phyloP scores from a whole-genome alignment of 768 basidiomycete species.

The Lactifluus pinguis region DNA sequence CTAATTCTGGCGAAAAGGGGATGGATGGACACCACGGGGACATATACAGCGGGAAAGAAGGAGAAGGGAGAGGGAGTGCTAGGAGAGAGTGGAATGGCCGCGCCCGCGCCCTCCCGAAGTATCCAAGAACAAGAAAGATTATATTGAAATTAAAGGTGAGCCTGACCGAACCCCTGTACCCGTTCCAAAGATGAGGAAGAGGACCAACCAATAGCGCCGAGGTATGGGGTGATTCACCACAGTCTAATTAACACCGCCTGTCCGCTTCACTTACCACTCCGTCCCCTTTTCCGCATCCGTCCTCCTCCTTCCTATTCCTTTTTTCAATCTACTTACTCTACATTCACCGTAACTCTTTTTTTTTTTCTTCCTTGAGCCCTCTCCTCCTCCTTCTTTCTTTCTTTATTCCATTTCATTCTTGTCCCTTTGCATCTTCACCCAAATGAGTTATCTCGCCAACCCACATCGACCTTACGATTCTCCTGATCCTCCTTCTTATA shows the following conservation, averaged over 20 bases:
- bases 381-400: slow-evolving; percentile 9
- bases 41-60: background rate
- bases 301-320: background rate
- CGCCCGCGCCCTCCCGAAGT: slow-evolving; percentile 2
- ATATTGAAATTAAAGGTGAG: slow-evolving; percentile 16
- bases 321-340: slow-evolving; percentile 12
- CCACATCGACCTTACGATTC: slow-evolving; percentile 25
- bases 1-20: background rate
- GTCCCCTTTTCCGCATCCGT: slow-evolving; percentile 18
- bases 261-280: slow-evolving; percentile 17
- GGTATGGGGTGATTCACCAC: slow-evolving; percentile 2
- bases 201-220: background rate
- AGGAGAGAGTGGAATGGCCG: background rate
- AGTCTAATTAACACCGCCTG: slow-evolving; percentile 17
- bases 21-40: background rate
- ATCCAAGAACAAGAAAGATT: background rate
- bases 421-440: slow-evolving; percentile 3
- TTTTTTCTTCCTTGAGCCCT: background rate
- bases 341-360: slow-evolving; percentile 15
- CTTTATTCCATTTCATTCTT: slow-evolving; percentile 18
- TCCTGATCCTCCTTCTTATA: slow-evolving; percentile 22
- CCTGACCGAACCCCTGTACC: slow-evolving; percentile 15
- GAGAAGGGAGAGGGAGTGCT: background rate
- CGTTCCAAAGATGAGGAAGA: background rate
- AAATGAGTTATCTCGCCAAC: slow-evolving; percentile 29